phyloP scores from a whole-genome alignment of 495 filamentous ascomycete genomes.

The Rhypophila decipiens region DNA sequence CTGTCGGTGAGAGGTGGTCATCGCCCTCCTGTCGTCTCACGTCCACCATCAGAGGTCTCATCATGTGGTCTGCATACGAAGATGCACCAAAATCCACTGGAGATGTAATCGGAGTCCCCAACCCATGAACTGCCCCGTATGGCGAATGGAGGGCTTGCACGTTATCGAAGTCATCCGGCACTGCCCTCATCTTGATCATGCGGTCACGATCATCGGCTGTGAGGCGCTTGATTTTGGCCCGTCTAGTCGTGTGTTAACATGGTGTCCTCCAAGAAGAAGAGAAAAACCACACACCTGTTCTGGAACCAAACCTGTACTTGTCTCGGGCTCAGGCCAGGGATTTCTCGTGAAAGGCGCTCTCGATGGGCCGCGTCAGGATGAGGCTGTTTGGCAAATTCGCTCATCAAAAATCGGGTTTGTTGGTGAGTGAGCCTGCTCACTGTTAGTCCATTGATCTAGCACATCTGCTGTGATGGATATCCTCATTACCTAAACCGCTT shows the following conservation, averaged over 20 bases:
- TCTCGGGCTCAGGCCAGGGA: conserved; percentile 84
- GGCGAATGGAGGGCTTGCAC: conserved; percentile 85
- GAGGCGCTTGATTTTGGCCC: conserved; percentile 92
- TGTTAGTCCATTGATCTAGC: conserved; percentile 21
- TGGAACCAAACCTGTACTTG: conserved; percentile 99
- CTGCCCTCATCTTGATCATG: conserved; percentile 86
- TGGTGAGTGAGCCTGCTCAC: conserved; percentile 78
- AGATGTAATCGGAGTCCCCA: conserved; percentile 51
- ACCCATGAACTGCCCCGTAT: conserved; percentile 48
- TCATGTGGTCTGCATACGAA: conserved; percentile 47
- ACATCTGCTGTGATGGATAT: no score
- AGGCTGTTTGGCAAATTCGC: conserved; percentile 90
- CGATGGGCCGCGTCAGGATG: conserved; percentile 93
- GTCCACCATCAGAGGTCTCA: conserved; percentile 57
- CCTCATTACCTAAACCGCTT: conserved; percentile 75
- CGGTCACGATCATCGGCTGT: conserved; percentile 89
- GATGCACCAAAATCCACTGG: conserved; percentile 48
- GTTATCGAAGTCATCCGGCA: conserved; percentile 90
- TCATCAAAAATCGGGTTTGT: conserved; percentile 95
- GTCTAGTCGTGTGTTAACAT: conserved; percentile 45
- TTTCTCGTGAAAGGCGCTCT: conserved; percentile 83
- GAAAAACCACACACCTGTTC: conserved; percentile 81
- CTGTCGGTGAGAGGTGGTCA: conserved; percentile 54
- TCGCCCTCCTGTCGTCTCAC: conserved; percentile 50
- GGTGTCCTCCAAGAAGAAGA: neutral